A percentile compares a stretch with the other conserved stretches of the same genome.
Conservation (phyloP, 108 stramenopile species). For the Cyclostephanos tholiformis region DNA sequence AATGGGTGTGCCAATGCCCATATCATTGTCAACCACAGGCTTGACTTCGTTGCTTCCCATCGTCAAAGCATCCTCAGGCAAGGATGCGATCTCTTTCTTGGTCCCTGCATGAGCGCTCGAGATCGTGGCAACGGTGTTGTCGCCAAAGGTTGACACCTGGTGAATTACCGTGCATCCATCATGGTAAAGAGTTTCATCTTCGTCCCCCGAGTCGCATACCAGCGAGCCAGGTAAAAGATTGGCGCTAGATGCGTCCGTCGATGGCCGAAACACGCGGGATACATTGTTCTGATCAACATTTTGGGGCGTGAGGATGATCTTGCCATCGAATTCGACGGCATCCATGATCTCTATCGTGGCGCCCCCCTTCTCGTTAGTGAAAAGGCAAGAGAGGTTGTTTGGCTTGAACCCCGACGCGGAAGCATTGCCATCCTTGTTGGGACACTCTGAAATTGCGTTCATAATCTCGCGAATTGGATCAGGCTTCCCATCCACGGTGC, state of each 20-base stretch:
- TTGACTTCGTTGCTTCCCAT: not conserved
- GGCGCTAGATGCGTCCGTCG: slow-evolving; percentile 19
- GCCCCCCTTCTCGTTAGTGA: slow-evolving; percentile 18
- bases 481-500: slow-evolving; percentile 13
- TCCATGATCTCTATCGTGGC: slow-evolving; percentile 30
- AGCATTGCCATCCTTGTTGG: not conserved
- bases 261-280: slow-evolving; percentile 34
- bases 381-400: slow-evolving; percentile 33
- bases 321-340: slow-evolving; percentile 27
- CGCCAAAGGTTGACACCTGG: slow-evolving; percentile 27
- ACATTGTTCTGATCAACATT: slow-evolving; percentile 29
- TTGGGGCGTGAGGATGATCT: slow-evolving; percentile 33
- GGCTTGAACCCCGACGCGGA: slow-evolving; percentile 28
- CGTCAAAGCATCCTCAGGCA: not conserved
- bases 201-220: slow-evolving; percentile 39
- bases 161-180: slow-evolving; percentile 45
- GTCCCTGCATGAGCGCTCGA: slow-evolving; percentile 3
- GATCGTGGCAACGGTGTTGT: slow-evolving; percentile 39
- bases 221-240: slow-evolving; percentile 31
- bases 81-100: slow-evolving; percentile 1
- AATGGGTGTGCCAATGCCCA: slow-evolving; percentile 15
- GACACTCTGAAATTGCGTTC: not conserved
- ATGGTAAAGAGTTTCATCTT: slow-evolving; percentile 41
- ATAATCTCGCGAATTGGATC: slow-evolving; percentile 28
- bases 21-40: not conserved